A percentile compares a stretch with the other conserved stretches of the same genome.
Evolutionary conservation across 306 rosid genomes (phyloP).

Genomic region (Cajanus cajan): DNA sequence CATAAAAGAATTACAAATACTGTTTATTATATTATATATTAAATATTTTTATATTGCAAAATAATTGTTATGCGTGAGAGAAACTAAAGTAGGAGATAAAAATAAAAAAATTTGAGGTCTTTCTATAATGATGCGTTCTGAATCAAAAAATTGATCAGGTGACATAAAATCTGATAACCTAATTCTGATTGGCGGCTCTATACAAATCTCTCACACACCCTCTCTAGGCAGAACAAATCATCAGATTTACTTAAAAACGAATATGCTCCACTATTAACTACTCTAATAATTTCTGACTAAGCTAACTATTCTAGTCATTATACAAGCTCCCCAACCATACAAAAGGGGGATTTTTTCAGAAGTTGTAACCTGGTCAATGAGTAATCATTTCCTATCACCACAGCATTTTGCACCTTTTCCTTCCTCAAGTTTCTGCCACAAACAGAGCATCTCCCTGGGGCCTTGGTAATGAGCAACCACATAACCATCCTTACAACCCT

Average conservation of each 20-base stretch:
- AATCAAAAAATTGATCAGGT: conserved; percentile 20
- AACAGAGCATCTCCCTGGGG: conserved; percentile 93
- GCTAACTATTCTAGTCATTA: conserved; percentile 32
- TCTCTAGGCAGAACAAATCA: conserved; percentile 24
- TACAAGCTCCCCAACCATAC: conserved; percentile 25
- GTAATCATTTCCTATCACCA: conserved; percentile 51
- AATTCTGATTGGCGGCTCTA: conserved; percentile 31
- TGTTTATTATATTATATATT: too few relatives aligned
- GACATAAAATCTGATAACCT: conserved; percentile 24
- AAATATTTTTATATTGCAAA: too few relatives aligned
- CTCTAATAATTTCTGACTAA: conserved; percentile 21
- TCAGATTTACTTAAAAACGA: conserved; percentile 20
- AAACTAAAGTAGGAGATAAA: neutral
- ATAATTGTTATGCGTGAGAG: too few relatives aligned
- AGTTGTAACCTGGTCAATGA: conserved; percentile 21
- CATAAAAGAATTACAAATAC: too few relatives aligned
- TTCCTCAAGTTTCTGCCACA: conserved; percentile 90
- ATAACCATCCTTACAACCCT: conserved; percentile 85
- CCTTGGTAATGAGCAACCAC: conserved; percentile 99
- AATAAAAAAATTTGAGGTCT: neutral
- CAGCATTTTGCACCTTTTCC: conserved; percentile 72
- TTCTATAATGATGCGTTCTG: conserved; percentile 12
- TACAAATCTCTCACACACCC: conserved; percentile 35
- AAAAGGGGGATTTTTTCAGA: conserved; percentile 28
- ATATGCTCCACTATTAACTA: conserved; percentile 36